Conservation (phyloP, 2,329 filamentous ascomycete genomes). For the Microsporum canis region DNA sequence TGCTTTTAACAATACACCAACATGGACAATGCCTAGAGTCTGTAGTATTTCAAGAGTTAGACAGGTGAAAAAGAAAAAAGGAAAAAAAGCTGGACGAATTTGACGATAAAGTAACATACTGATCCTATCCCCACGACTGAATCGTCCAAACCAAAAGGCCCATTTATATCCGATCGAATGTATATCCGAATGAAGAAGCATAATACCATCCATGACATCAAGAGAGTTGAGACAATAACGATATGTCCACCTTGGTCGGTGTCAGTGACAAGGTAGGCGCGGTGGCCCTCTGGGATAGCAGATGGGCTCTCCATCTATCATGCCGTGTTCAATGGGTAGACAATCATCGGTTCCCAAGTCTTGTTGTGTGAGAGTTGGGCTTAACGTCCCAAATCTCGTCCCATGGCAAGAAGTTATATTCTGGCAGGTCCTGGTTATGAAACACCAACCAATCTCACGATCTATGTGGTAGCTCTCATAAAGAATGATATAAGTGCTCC, state of each 20-base stretch:
- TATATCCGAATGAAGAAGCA: constrained; percentile 13
- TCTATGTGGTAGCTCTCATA: neutral
- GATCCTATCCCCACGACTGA: constrained; percentile 13
- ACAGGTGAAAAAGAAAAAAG: too few relatives aligned
- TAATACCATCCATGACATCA: constrained; percentile 13
- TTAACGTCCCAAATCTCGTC: neutral
- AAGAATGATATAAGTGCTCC: neutral
- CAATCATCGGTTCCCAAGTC: neutral
- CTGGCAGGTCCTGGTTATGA: neutral
- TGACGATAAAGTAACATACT: constrained; percentile 9
- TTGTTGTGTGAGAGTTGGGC: neutral
- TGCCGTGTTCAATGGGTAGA: neutral
- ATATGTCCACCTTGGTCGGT: constrained; percentile 5
- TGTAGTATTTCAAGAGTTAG: neutral
- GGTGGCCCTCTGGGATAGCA: constrained; percentile 1
- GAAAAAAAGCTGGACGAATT: neutral
- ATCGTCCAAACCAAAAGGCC: constrained; percentile 18
- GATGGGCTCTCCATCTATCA: neutral
- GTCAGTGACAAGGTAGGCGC: constrained; percentile 7
- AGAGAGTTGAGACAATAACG: constrained; percentile 6
- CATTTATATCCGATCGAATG: constrained; percentile 19
- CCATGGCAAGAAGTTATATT: neutral
- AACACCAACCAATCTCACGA: neutral
- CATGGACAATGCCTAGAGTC: constrained; percentile 8
- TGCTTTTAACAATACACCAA: constrained; percentile 7